phyloP scores from a whole-genome alignment of 768 basidiomycete genomes.

The Pholiota conissans region DNA sequence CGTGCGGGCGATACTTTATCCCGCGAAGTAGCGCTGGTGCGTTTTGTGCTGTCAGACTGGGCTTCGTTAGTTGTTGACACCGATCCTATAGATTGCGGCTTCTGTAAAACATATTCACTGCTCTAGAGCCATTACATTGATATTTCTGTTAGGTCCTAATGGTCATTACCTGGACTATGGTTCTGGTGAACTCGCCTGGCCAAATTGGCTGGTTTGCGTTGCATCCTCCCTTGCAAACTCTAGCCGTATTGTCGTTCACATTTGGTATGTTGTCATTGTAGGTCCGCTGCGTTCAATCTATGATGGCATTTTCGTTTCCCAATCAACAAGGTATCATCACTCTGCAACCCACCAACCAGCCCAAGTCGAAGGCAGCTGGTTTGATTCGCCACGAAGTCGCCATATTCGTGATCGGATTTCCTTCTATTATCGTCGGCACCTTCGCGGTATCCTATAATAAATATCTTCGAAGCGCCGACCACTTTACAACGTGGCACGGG shows the following conservation, averaged over 20 bases:
- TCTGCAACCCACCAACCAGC: slow-evolving; percentile 71
- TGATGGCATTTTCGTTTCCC: not conserved
- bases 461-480: slow-evolving; percentile 41
- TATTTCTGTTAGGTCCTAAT: slow-evolving; percentile 35
- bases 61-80: not conserved
- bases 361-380: slow-evolving; percentile 64
- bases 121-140: not conserved
- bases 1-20: slow-evolving; percentile 40
- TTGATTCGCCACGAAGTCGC: slow-evolving; percentile 69
- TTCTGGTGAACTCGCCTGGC: slow-evolving; percentile 46
- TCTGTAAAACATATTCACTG: slow-evolving; percentile 6
- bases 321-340: slow-evolving; percentile 63
- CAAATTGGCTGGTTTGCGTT: slow-evolving; percentile 60
- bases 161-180: slow-evolving; percentile 42
- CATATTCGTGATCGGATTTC: slow-evolving; percentile 55
- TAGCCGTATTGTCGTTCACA: slow-evolving; percentile 55
- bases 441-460: slow-evolving; percentile 68
- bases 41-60: not conserved
- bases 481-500: slow-evolving; percentile 78
- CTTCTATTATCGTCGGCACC: slow-evolving; percentile 58
- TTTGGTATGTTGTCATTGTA: slow-evolving; percentile 44
- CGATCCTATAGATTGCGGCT: slow-evolving; percentile 10
- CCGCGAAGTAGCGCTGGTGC: slow-evolving; percentile 37
- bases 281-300: not conserved
- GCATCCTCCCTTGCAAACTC: slow-evolving; percentile 64